Evolutionary conservation across 2,329 filamentous ascomycete genomes (phyloP).

Genomic region (Arthrobotrys iridis): DNA sequence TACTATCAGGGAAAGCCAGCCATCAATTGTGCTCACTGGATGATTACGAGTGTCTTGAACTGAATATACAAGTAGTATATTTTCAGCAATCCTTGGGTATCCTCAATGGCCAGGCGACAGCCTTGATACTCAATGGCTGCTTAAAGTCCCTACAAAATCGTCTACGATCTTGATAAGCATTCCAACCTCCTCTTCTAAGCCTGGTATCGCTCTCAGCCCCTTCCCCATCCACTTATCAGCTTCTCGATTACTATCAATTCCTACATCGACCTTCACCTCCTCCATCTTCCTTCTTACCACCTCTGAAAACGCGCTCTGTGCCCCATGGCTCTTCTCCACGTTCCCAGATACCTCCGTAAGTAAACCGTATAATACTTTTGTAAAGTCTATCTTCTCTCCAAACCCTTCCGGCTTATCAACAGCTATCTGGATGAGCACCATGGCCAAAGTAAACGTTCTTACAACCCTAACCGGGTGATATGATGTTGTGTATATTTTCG

Average conservation of each 20-base stretch:
- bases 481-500: conserved; percentile 64
- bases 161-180: conserved; percentile 47
- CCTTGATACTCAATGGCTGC: neutral
- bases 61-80: too few species aligned
- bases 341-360: conserved; percentile 62
- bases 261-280: conserved; percentile 60
- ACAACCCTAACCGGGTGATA: conserved; percentile 69
- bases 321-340: conserved; percentile 63
- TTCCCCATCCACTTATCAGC: conserved; percentile 52
- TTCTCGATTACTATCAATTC: conserved; percentile 54
- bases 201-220: conserved; percentile 44
- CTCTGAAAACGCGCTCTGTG: conserved; percentile 62
- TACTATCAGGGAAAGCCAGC: too few species aligned
- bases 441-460: conserved; percentile 59
- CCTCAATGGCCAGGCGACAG: neutral
- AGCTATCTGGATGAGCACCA: conserved; percentile 56
- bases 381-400: conserved; percentile 61
- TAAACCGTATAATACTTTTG: conserved; percentile 63
- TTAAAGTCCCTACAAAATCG: conserved; percentile 22
- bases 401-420: conserved; percentile 57
- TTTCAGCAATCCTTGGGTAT: neutral
- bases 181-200: conserved; percentile 51
- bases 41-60: too few species aligned
- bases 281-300: conserved; percentile 61
- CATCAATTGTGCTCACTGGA: too few species aligned